These are phyloP conservation scores for Aspergillus sojae DNA, from an alignment of 2,329 filamentous ascomycete species.

Conservation along the genomic window DNA sequence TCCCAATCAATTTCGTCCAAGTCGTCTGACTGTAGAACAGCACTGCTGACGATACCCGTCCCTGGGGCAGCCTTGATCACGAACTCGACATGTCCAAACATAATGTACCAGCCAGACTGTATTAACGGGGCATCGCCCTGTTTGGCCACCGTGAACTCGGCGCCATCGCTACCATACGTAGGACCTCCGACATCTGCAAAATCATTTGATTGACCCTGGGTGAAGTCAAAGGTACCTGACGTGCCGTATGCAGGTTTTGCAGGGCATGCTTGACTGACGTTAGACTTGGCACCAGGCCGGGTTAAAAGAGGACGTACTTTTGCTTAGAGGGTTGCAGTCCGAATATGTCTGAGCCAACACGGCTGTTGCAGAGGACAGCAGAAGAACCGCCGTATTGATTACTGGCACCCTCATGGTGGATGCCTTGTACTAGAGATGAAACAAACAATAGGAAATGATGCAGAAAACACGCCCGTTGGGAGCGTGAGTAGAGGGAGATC, in stretches of 20 bases:
- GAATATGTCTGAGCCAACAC: slow-evolving; percentile 48
- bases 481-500: background rate
- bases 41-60: slow-evolving; percentile 87
- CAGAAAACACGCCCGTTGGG: slow-evolving; percentile 8
- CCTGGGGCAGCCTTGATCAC: slow-evolving; percentile 85
- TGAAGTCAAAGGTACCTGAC: slow-evolving; percentile 83
- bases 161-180: slow-evolving; percentile 76
- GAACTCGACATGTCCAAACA: slow-evolving; percentile 92
- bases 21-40: slow-evolving; percentile 86
- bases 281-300: background rate
- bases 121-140: slow-evolving; percentile 85
- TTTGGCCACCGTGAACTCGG: slow-evolving; percentile 74
- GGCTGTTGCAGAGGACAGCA: slow-evolving; percentile 32
- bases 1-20: slow-evolving; percentile 98
- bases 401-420: slow-evolving; percentile 37
- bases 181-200: slow-evolving; percentile 72
- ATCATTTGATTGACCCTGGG: slow-evolving; percentile 72
- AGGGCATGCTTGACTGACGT: slow-evolving; percentile 59
- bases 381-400: slow-evolving; percentile 26
- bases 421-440: slow-evolving; percentile 1
- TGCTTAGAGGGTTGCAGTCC: slow-evolving; percentile 45
- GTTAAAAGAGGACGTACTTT: slow-evolving; percentile 32
- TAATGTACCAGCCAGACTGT: slow-evolving; percentile 93
- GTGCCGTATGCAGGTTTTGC: slow-evolving; percentile 79
- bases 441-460: slow-evolving; percentile 4